phyloP scores from a whole-genome alignment of 305 asterid genomes.

The Coffea humblotiana region DNA sequence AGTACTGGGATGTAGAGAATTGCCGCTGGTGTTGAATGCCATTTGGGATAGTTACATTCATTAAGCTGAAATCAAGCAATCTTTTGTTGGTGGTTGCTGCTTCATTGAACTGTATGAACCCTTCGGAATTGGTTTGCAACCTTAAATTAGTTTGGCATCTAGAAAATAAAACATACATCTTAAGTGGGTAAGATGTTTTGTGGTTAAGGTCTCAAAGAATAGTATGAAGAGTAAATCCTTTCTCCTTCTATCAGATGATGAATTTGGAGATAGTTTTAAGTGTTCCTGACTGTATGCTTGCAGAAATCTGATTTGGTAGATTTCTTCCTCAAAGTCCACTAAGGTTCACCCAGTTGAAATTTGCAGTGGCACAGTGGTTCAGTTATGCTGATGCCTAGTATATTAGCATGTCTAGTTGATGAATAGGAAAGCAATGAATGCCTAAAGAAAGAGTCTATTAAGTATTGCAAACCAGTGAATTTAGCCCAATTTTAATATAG shows the following conservation, averaged over 20 bases:
- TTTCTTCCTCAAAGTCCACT: neutral
- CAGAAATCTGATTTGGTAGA: neutral
- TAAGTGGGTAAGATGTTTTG: neutral
- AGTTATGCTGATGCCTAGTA: neutral
- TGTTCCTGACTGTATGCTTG: no score
- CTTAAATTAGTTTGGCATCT: neutral
- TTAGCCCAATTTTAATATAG: neutral
- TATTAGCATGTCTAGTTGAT: neutral
- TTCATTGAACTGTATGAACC: neutral
- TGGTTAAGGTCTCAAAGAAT: neutral
- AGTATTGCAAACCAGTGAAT: neutral
- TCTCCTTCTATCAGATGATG: neutral
- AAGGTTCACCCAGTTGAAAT: neutral
- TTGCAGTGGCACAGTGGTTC: neutral
- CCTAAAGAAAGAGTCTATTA: neutral
- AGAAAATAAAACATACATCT: neutral
- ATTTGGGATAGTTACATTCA: neutral
- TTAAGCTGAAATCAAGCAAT: neutral
- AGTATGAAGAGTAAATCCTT: neutral
- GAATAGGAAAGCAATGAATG: neutral
- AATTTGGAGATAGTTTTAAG: neutral
- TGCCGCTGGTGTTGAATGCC: neutral
- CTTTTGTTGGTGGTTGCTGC: neutral
- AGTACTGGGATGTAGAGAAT: neutral
- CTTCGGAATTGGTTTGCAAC: neutral